Percentiles rank a stretch among this genome's conserved stretches.
These are phyloP conservation scores for Pichia sp. DNA, from an alignment of 1,139 yeast species.

Conservation along the genomic window DNA sequence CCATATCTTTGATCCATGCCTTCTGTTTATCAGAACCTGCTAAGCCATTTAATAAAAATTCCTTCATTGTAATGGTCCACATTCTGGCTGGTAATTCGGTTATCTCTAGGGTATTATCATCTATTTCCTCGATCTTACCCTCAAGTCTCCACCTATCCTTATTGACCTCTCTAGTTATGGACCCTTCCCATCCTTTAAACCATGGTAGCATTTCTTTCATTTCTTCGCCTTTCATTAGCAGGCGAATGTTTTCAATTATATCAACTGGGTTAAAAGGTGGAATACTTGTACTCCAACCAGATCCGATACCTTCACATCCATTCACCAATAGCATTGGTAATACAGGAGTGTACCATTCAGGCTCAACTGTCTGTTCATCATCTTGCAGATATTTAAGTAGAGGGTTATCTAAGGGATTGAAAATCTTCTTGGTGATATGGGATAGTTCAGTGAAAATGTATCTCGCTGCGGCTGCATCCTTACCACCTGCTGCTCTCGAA, in stretches of 20 bases:
- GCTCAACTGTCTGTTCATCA: slow-evolving; percentile 92
- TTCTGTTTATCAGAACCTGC: slow-evolving; percentile 65
- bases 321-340: slow-evolving; percentile 90
- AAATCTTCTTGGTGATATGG: slow-evolving; percentile 69
- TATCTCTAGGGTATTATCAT: slow-evolving; percentile 76
- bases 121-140: slow-evolving; percentile 80
- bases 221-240: slow-evolving; percentile 70
- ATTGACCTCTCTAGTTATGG: slow-evolving; percentile 53
- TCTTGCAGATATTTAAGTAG: slow-evolving; percentile 79
- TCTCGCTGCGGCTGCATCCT: slow-evolving; percentile 98
- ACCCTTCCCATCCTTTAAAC: slow-evolving; percentile 96
- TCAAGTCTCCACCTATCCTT: slow-evolving; percentile 66
- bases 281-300: slow-evolving; percentile 96
- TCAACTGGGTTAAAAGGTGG: slow-evolving; percentile 90
- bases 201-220: slow-evolving; percentile 80
- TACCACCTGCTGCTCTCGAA: slow-evolving; percentile 96
- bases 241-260: slow-evolving; percentile 66
- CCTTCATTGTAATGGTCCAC: slow-evolving; percentile 92
- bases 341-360: slow-evolving; percentile 92
- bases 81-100: slow-evolving; percentile 89
- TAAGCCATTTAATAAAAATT: slow-evolving; percentile 69
- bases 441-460: slow-evolving; percentile 87
- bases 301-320: slow-evolving; percentile 98
- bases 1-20: slow-evolving; percentile 93
- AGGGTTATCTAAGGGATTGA: slow-evolving; percentile 78